Base-by-base conservation (phyloP, 1,139 yeast genomes). In the Diutina neorugosa region DNA sequence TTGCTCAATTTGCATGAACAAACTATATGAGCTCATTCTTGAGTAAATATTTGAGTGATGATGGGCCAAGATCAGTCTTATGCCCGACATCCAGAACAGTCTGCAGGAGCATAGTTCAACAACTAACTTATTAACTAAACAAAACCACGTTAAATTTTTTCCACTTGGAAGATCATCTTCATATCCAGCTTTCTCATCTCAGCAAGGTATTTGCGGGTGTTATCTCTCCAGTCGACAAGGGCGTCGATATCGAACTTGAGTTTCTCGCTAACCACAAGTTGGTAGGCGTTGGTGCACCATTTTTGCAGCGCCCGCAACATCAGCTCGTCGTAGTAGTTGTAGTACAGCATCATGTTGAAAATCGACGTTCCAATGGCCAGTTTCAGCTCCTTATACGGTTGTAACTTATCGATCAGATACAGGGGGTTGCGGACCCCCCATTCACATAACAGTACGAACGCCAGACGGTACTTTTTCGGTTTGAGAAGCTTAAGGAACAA, bases 61-160 rank as follows among this genome's bases (percentile, higher is more conserved):
- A n/a, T n/a, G n/a, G n/a, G n/a, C n/a, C n/a, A n/a, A n/a, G n/a
- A n/a, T n/a, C n/a, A n/a, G n/a, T n/a, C n/a, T n/a, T n/a, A n/a
- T n/a, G n/a, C n/a, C n/a, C n/a, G n/a, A n/a, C n/a, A n/a, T n/a
- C n/a, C 14, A 14, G n/a, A 31, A 31, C 4, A 16, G 11, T 7
- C 55, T n/a, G n/a, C n/a, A n/a, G n/a, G n/a, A n/a, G n/a, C n/a
- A n/a, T n/a, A n/a, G n/a, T n/a, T n/a, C n/a, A n/a, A n/a, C n/a
- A n/a, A n/a, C n/a, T n/a, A n/a, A n/a, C n/a, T n/a, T n/a, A n/a
- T n/a, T n/a, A n/a, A n/a, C n/a, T n/a, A n/a, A n/a, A n/a, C n/a
- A n/a, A n/a, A n/a, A n/a, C n/a, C n/a, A n/a, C n/a, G n/a, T n/a
- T 59, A 74, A 54, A 73, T 73, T 44, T 69, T 69, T 55, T 74